These are phyloP conservation scores for Fusarium algeriense DNA, from an alignment of 2,329 filamentous ascomycete species.

Conservation along the genomic window DNA sequence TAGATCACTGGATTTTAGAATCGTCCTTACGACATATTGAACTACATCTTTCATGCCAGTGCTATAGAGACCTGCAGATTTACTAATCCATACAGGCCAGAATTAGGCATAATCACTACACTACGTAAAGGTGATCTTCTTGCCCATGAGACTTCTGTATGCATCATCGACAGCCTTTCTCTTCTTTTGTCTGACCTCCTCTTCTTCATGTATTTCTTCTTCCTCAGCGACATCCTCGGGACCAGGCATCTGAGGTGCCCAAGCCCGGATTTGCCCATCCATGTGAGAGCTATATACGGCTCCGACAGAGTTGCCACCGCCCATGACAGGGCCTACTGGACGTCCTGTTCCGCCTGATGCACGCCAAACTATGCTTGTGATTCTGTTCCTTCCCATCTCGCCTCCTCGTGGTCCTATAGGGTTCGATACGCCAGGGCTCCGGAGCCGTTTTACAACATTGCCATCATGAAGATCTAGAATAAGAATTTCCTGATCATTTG, in stretches of 20 bases:
- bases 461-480: slow-evolving; percentile 85
- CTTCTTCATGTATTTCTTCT: slow-evolving; percentile 57
- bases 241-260: slow-evolving; percentile 73
- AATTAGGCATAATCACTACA: neutral
- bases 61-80: neutral
- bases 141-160: slow-evolving; percentile 80
- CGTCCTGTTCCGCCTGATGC: slow-evolving; percentile 70
- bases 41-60: slow-evolving; percentile 6
- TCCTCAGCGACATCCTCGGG: slow-evolving; percentile 63
- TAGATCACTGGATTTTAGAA: slow-evolving; percentile 5
- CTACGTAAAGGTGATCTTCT: slow-evolving; percentile 73
- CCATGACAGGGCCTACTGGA: slow-evolving; percentile 70
- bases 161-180: slow-evolving; percentile 83
- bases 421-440: slow-evolving; percentile 69
- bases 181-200: slow-evolving; percentile 70
- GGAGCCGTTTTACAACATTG: slow-evolving; percentile 75
- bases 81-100: slow-evolving; percentile 1
- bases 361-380: slow-evolving; percentile 82
- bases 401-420: slow-evolving; percentile 57
- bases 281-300: slow-evolving; percentile 83
- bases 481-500: slow-evolving; percentile 84
- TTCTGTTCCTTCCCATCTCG: slow-evolving; percentile 72
- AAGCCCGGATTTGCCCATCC: slow-evolving; percentile 85
- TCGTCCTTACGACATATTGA: neutral
- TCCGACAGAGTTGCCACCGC: slow-evolving; percentile 64